Evolutionary conservation across 2,329 filamentous ascomycete species (phyloP), one percentile per base, ranked within the genome.

Genomic region (Plenodomus tracheiphilus): DNA sequence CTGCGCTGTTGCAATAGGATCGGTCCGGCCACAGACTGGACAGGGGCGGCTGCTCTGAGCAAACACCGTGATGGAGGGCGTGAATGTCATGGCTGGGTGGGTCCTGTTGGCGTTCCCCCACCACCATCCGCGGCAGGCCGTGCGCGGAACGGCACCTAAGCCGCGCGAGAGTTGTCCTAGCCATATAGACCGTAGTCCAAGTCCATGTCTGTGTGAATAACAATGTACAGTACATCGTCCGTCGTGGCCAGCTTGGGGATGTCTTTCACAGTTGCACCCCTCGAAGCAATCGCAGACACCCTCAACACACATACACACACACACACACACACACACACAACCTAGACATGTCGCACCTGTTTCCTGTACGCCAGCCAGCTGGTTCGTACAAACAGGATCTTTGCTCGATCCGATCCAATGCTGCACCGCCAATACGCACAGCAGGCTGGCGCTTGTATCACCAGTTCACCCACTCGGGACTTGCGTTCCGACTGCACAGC

Each of bases 21-120:
- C 39, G 25, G 42, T 7, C 22, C 13, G 10, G 13, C 32, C 38
- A 37, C 41, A 49, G 16, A n/a, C 34, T 38, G 19, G 43, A 19
- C 16, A 19, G 20, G 40, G 19, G 37, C 43, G 19, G 35, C 28
- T 37, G 39, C 16, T 41, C 36, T 39, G 22, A 46, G 44, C 46
- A 55, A 52, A 44, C 47, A 59, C 51, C 49, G 21, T 47, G 51
- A 47, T 59, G 56, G 54, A 44, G 37, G 34, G 46, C 38, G 39
- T 43, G 47, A 35, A 49, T 40, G 46, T 49, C 21, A 49, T 42
- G 40, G 44, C 46, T 20, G 43, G 53, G 46, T 18, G 28, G 48
- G 47, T 37, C 53, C 38, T 43, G 49, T 32, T 45, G 39, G 42
- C 49, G 52, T 46, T 41, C 42, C 43, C 43, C 41, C 47, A 45